These are phyloP conservation scores for Lactarius quietus DNA, from an alignment of 768 basidiomycete species.

Conservation along the genomic window DNA sequence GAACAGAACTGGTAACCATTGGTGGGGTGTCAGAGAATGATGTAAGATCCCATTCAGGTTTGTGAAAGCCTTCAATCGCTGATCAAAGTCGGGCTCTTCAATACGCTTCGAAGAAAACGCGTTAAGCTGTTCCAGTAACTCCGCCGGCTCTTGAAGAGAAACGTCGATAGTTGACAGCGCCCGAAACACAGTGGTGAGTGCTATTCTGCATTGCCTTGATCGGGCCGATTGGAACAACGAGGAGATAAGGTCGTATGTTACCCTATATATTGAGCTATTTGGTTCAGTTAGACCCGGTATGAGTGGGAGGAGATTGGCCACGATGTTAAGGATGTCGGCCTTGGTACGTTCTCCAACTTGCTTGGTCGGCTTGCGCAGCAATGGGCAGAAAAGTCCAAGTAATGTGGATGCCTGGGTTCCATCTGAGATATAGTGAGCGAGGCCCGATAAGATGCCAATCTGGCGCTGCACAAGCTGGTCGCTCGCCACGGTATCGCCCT, in stretches of 20 bases:
- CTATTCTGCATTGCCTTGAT: constrained; percentile 64
- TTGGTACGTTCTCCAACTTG: constrained; percentile 85
- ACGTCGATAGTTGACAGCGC: constrained; percentile 46
- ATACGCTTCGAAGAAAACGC: constrained; percentile 78
- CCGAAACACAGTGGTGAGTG: constrained; percentile 63
- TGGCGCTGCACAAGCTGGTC: constrained; percentile 76
- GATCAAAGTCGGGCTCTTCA: constrained; percentile 92
- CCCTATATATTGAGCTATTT: constrained; percentile 42
- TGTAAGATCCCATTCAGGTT: constrained; percentile 66
- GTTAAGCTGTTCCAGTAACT: constrained; percentile 67
- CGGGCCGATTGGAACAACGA: constrained; percentile 75
- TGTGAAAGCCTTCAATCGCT: constrained; percentile 72
- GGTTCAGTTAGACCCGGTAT: constrained; percentile 56
- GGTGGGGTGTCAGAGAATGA: constrained; percentile 42
- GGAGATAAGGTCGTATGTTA: constrained; percentile 64
- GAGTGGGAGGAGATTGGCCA: constrained; percentile 60
- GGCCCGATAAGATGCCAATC: constrained; percentile 72
- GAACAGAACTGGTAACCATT: constrained; percentile 80
- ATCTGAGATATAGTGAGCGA: constrained; percentile 72
- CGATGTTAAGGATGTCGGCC: constrained; percentile 70
- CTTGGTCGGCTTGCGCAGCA: constrained; percentile 73
- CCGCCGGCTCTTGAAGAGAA: constrained; percentile 46
- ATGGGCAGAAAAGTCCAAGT: constrained; percentile 67
- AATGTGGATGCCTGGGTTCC: constrained; percentile 69
- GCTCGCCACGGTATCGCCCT: constrained; percentile 45